Percentiles rank a stretch among this genome's conserved stretches.
These are phyloP conservation scores for Mayamaea pseudoterrestris DNA, from an alignment of 108 stramenopile species.

Conservation along the genomic window DNA sequence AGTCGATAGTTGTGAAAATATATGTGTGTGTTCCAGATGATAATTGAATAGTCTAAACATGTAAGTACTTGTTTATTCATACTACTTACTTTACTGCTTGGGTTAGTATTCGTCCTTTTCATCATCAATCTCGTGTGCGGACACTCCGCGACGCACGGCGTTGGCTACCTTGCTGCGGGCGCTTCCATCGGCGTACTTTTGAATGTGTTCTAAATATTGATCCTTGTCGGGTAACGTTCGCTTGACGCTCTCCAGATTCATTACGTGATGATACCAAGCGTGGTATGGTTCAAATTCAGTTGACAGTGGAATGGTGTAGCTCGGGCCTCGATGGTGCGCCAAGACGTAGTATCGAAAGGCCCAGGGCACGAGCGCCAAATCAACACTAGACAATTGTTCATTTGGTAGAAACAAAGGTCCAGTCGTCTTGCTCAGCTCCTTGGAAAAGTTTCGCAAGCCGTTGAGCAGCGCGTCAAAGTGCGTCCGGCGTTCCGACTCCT, in stretches of 20 bases:
- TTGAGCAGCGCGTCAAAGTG: slow-evolving; percentile 46
- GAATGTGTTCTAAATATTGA: slow-evolving; percentile 69
- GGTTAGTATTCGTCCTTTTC: slow-evolving; percentile 52
- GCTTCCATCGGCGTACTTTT: slow-evolving; percentile 71
- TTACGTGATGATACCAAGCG: slow-evolving; percentile 68
- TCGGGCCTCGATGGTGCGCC: slow-evolving; percentile 65
- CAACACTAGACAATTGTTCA: slow-evolving; percentile 44
- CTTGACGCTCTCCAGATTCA: slow-evolving; percentile 45
- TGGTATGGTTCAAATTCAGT: slow-evolving; percentile 44
- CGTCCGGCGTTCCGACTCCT: slow-evolving; percentile 45
- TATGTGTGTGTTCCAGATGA: too few species aligned
- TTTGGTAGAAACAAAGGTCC: slow-evolving; percentile 45
- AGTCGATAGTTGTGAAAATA: too few species aligned
- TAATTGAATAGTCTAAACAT: too few species aligned
- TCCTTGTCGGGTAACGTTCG: slow-evolving; percentile 75
- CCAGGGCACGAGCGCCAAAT: slow-evolving; percentile 70
- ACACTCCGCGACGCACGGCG: slow-evolving; percentile 71
- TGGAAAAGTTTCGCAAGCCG: slow-evolving; percentile 49
- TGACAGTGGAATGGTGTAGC: slow-evolving; percentile 38
- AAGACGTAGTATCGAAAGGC: slow-evolving; percentile 70
- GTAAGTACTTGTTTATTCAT: not conserved
- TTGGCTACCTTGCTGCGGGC: slow-evolving; percentile 79
- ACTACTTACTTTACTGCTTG: not conserved
- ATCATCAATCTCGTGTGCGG: slow-evolving; percentile 77
- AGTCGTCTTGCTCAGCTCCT: slow-evolving; percentile 36